phyloP scores from a whole-genome alignment of 768 basidiomycete species.

The Psilocybe azurescens region DNA sequence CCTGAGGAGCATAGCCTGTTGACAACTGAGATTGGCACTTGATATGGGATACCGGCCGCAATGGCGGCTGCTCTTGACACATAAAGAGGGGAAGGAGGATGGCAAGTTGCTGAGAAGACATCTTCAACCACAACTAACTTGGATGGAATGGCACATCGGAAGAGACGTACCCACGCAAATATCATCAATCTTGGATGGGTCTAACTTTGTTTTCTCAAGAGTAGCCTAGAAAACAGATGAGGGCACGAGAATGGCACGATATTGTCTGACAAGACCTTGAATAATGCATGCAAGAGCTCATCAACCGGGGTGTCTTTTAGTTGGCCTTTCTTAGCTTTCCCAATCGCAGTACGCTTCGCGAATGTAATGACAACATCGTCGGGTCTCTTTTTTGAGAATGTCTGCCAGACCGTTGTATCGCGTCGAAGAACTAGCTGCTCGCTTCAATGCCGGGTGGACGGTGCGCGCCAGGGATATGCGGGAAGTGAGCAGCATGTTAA shows the following conservation, averaged over 20 bases:
- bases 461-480: conserved; percentile 15
- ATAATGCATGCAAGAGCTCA: conserved; percentile 81
- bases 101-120: conserved; percentile 67
- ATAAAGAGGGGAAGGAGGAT: conserved; percentile 82
- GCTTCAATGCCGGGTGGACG: conserved; percentile 30
- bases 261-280: conserved; percentile 58
- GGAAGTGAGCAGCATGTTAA: conserved; percentile 18
- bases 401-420: conserved; percentile 52
- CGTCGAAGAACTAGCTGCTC: conserved; percentile 44
- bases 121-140: background rate
- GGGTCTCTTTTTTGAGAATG: conserved; percentile 70
- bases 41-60: conserved; percentile 85
- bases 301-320: conserved; percentile 89
- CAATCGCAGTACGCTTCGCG: conserved; percentile 89
- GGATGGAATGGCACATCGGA: background rate
- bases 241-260: background rate
- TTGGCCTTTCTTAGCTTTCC: conserved; percentile 89
- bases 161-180: conserved; percentile 77
- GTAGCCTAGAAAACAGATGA: conserved; percentile 53
- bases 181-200: conserved; percentile 77
- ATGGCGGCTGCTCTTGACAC: conserved; percentile 87
- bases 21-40: conserved; percentile 87
- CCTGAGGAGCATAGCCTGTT: conserved; percentile 96
- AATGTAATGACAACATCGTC: conserved; percentile 92
- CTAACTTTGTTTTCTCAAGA: conserved; percentile 65